Base-by-base conservation (phyloP, 225 moss, liverwort and hornwort species). In the Asterella californica region DNA sequence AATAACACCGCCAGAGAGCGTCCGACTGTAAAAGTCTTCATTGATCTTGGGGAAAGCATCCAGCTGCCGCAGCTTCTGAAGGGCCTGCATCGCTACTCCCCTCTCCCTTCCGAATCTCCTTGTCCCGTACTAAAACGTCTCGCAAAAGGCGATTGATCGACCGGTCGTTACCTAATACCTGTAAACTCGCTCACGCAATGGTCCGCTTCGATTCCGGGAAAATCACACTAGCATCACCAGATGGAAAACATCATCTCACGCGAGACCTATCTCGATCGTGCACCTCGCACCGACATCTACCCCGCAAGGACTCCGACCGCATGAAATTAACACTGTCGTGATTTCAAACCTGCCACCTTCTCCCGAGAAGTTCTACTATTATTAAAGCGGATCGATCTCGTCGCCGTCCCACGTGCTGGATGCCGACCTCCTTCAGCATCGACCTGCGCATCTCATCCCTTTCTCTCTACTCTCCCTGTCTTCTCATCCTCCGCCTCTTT, bases 11-110 rank as follows among this genome's bases (percentile, higher is more conserved):
- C 96, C 96, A 9, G 96, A 94, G 63, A 94, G 85, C 77, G 96
- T 91, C 81, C 96, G 93, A 72, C 90, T 94, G 82, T 94, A 97
- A 36, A 97, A 97, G 85, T 97, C 96, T 84, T 97, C 96, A 75
- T 97, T 97, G 84, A 97, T 97, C 88, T 97, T 97, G 71, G 96
- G 96, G 82, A 94, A 94, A 70, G 94, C 94, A 87, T 97, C 96
- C 78, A 97, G 91, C 96, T 91, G 91, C 91, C 92, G 89, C 89
- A 97, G 85, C 88, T 84, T 90, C 46, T 92, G 90, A 69, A 97
- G 74, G 77, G 90, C 81, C 86, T 94, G 92, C 85, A 89, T 89
- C 78, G 70, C 74, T 30, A 32, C 70, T 14, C 70, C 81, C 71
- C 57, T 64, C 14, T 76, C 21, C 60, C 69, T 47, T n/a, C 52